Evolutionary conservation across 257 asterid species (phyloP).

Genomic region (Solanum bukasovii): DNA sequence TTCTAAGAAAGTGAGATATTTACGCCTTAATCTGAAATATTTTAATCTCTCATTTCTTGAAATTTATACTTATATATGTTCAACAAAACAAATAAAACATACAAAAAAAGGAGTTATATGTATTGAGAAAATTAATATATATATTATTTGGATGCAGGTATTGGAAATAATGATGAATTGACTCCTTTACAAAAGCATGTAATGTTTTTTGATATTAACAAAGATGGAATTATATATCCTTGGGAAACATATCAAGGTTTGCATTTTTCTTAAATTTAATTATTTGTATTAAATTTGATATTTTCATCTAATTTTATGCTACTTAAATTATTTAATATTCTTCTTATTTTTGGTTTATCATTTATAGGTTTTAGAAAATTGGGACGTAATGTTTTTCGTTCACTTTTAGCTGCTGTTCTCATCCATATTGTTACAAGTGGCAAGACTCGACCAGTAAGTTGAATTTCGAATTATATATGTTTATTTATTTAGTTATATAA

Average conservation of each 20-base stretch:
- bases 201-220: constrained; percentile 49
- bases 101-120: too few relatives aligned
- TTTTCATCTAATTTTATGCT: not conserved
- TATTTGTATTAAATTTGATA: not conserved
- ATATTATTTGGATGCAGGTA: not conserved
- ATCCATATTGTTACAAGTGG: constrained; percentile 63
- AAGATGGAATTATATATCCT: constrained; percentile 46
- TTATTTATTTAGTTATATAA: not conserved
- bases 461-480: not conserved
- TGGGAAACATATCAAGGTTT: constrained; percentile 53
- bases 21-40: not conserved
- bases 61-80: not conserved
- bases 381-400: constrained; percentile 46
- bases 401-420: constrained; percentile 54
- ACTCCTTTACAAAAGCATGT: constrained; percentile 41
- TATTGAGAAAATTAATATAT: too few relatives aligned
- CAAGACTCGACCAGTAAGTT: constrained; percentile 65
- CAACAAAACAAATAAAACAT: too few relatives aligned
- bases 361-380: constrained; percentile 66
- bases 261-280: not conserved
- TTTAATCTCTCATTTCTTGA: not conserved
- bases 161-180: constrained; percentile 7
- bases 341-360: not conserved
- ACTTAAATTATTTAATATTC: not conserved
- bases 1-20: not conserved